Evolutionary conservation across 164 flowering plant genomes (phyloP).

Genomic region (Vitis cinerea): DNA sequence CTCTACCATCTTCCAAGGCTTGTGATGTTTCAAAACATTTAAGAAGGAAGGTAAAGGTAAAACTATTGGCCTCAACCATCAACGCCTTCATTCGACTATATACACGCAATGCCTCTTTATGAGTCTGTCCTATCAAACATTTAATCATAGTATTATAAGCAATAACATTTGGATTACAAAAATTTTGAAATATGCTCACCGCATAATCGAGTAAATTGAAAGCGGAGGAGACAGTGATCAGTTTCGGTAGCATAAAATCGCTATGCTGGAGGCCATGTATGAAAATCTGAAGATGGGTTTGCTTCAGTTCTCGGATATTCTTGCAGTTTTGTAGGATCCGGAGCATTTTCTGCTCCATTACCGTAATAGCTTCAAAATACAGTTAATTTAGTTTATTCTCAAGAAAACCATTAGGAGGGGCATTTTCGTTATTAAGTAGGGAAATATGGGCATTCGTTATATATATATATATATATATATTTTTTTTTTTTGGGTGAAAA

Average conservation of each 20-base stretch:
- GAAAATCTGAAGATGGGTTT: conserved; percentile 46
- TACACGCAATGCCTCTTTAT: conserved; percentile 22
- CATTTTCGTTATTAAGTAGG: too few species aligned
- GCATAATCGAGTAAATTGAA: conserved; percentile 29
- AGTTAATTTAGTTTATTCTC: conserved; percentile 2
- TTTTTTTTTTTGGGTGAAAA: too few species aligned
- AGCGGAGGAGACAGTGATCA: conserved; percentile 34
- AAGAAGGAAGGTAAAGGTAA: conserved; percentile 43
- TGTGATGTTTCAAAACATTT: conserved; percentile 28
- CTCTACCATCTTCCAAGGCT: conserved; percentile 24
- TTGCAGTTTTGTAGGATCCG: conserved; percentile 32
- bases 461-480: too few species aligned
- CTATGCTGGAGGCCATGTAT: conserved; percentile 33
- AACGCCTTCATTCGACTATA: conserved; percentile 35
- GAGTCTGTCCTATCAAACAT: conserved; percentile 25
- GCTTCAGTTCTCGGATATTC: conserved; percentile 28
- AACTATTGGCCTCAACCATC: conserved; percentile 27
- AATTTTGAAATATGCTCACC: conserved; percentile 17
- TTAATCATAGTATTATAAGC: conserved; percentile 42
- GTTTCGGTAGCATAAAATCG: conserved; percentile 32
- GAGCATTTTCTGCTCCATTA: conserved; percentile 40
- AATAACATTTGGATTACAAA: conserved; percentile 23
- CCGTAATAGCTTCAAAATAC: neutral
- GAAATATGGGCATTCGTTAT: too few species aligned
- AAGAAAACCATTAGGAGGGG: too few species aligned